Percentiles rank a stretch among this genome's conserved stretches.
Conservation (phyloP, 345 rosid genomes). For the Populus simonii region DNA sequence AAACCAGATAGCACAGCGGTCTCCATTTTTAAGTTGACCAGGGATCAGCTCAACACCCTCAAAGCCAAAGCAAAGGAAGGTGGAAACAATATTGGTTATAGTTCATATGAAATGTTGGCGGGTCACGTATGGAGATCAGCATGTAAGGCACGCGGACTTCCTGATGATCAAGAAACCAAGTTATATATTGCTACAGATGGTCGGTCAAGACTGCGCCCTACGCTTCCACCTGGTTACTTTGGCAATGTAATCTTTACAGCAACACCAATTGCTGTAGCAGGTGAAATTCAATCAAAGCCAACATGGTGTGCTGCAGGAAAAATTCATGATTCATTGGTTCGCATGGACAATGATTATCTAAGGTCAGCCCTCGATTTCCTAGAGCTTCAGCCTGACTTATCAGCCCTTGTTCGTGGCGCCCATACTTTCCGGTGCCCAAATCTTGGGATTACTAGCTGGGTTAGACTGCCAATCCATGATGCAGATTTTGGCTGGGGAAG, state of each 20-base stretch:
- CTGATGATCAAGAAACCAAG: conserved; percentile 61
- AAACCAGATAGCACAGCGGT: conserved; percentile 45
- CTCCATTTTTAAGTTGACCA: conserved; percentile 66
- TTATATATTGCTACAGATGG: conserved; percentile 92
- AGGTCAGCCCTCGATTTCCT: conserved; percentile 95
- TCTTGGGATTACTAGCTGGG: conserved; percentile 89
- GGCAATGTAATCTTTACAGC: conserved; percentile 92
- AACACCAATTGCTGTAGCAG: conserved; percentile 71
- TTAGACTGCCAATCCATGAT: conserved; percentile 75
- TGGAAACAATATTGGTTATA: conserved; percentile 64
- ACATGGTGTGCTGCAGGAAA: conserved; percentile 78
- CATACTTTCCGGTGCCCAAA: conserved; percentile 83
- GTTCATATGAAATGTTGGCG: conserved; percentile 88
- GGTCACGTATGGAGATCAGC: conserved; percentile 90
- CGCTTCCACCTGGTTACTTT: conserved; percentile 83
- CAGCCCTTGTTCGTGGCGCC: conserved; percentile 75
- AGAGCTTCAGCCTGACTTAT: conserved; percentile 79
- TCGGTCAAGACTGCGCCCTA: conserved; percentile 67
- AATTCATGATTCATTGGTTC: conserved; percentile 71
- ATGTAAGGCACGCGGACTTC: conserved; percentile 68
- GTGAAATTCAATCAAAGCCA: conserved; percentile 68
- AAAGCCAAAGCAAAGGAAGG: conserved; percentile 77
- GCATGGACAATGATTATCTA: conserved; percentile 80
- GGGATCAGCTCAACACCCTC: conserved; percentile 62
- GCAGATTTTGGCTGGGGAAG: conserved; percentile 98